Conservation (phyloP, 495 filamentous ascomycete genomes). For the Aspergillus haitiensis region DNA sequence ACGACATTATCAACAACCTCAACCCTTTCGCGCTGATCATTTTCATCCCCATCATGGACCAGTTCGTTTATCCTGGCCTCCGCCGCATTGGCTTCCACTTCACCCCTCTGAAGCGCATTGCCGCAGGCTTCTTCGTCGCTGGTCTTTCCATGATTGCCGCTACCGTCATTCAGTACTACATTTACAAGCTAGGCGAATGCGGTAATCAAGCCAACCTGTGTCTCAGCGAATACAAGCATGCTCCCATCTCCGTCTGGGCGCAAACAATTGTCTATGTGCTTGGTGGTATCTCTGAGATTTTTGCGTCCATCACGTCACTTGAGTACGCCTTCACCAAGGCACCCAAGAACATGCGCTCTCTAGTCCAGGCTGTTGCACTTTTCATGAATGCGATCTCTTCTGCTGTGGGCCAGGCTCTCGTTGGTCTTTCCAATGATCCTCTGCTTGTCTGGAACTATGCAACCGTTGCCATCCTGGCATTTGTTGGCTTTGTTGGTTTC, state of each 20-base stretch:
- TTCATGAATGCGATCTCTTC: constrained; percentile 70
- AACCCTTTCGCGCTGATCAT: constrained; percentile 76
- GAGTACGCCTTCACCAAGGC: constrained; percentile 82
- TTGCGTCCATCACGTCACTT: constrained; percentile 63
- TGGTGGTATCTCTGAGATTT: constrained; percentile 72
- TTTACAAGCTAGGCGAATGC: constrained; percentile 65
- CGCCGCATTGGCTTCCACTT: constrained; percentile 63
- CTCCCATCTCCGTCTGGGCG: constrained; percentile 60
- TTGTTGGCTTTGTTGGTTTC: constrained; percentile 60
- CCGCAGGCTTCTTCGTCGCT: constrained; percentile 62
- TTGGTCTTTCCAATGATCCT: constrained; percentile 64
- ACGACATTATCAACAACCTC: constrained; percentile 77
- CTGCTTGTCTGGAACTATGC: constrained; percentile 66
- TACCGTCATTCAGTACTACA: constrained; percentile 65
- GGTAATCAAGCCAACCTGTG: constrained; percentile 54
- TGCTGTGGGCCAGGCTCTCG: constrained; percentile 69
- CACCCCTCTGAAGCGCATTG: constrained; percentile 73
- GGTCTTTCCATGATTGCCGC: constrained; percentile 65
- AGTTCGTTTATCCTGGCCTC: constrained; percentile 65
- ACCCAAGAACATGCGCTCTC: constrained; percentile 72
- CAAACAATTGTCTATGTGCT: constrained; percentile 66
- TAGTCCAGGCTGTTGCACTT: constrained; percentile 66
- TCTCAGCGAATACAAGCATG: constrained; percentile 31
- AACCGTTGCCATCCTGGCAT: constrained; percentile 60
- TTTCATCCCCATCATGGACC: constrained; percentile 74